phyloP scores from a whole-genome alignment of 2,329 filamentous ascomycete species.

The Elsinoe fawcettii region DNA sequence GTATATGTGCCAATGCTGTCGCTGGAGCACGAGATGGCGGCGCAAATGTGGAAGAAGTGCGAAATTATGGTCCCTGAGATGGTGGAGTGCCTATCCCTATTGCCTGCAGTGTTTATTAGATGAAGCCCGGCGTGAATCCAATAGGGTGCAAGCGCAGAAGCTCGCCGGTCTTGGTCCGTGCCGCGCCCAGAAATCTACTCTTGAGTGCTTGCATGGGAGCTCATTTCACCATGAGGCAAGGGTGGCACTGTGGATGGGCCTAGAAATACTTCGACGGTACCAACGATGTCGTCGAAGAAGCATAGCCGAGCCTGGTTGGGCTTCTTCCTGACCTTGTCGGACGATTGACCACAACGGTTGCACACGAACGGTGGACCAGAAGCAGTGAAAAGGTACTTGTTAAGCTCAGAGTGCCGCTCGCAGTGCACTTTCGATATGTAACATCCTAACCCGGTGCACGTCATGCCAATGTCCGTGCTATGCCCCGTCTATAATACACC shows the following conservation, averaged over 20 bases:
- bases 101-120: neutral
- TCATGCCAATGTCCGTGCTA: constrained; percentile 10
- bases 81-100: neutral
- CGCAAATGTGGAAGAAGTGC: neutral
- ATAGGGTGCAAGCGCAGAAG: neutral
- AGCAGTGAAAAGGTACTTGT: neutral
- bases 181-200: neutral
- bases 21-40: neutral
- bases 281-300: constrained; percentile 1
- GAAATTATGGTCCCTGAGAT: constrained; percentile 9
- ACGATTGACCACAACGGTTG: constrained; percentile 8
- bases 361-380: constrained; percentile 11
- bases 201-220: neutral
- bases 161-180: neutral
- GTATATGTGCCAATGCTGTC: neutral
- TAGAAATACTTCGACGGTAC: neutral
- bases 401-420: constrained; percentile 12
- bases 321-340: neutral
- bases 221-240: neutral
- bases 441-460: neutral
- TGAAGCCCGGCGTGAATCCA: neutral
- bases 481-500: constrained; percentile 1
- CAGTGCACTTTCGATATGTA: neutral
- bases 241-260: neutral
- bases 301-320: neutral